Conservation (phyloP, 371 early-diverging fungal species). For the Batkoa obscura region DNA sequence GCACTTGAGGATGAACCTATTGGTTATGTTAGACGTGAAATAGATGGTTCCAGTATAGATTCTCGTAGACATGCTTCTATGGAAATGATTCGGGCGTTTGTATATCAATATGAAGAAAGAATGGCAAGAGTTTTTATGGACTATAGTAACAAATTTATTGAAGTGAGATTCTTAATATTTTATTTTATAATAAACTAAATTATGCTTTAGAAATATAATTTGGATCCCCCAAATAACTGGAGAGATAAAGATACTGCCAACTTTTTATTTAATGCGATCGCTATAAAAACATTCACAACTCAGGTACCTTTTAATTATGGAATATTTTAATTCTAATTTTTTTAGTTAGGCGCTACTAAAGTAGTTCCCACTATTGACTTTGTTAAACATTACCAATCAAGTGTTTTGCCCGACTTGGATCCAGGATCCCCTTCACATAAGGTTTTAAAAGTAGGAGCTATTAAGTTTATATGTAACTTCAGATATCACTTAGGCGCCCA, state of each 20-base stretch:
- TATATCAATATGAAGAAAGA: conserved; percentile 64
- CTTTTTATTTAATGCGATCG: conserved; percentile 73
- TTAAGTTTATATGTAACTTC: conserved; percentile 83
- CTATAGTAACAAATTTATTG: conserved; percentile 54
- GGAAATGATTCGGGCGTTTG: conserved; percentile 77
- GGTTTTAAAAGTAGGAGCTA: conserved; percentile 84
- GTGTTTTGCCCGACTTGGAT: conserved; percentile 67
- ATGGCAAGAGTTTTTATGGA: conserved; percentile 61
- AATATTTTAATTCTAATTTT: background rate
- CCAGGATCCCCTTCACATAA: conserved; percentile 49
- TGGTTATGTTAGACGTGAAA: conserved; percentile 76
- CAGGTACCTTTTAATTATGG: conserved; percentile 15
- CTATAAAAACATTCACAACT: conserved; percentile 36
- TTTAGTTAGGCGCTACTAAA: conserved; percentile 53
- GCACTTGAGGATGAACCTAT: conserved; percentile 91
- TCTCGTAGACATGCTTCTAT: conserved; percentile 83
- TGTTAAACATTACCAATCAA: conserved; percentile 54
- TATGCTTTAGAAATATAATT: conserved; percentile 9
- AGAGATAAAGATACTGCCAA: conserved; percentile 89
- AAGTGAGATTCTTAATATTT: conserved; percentile 14
- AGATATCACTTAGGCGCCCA: conserved; percentile 61
- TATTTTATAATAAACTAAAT: background rate
- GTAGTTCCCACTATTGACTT: conserved; percentile 62
- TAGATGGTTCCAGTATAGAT: conserved; percentile 84
- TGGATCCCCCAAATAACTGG: conserved; percentile 64